phyloP scores from a whole-genome alignment of 345 rosid species.

The Streptanthus diversifolius region DNA sequence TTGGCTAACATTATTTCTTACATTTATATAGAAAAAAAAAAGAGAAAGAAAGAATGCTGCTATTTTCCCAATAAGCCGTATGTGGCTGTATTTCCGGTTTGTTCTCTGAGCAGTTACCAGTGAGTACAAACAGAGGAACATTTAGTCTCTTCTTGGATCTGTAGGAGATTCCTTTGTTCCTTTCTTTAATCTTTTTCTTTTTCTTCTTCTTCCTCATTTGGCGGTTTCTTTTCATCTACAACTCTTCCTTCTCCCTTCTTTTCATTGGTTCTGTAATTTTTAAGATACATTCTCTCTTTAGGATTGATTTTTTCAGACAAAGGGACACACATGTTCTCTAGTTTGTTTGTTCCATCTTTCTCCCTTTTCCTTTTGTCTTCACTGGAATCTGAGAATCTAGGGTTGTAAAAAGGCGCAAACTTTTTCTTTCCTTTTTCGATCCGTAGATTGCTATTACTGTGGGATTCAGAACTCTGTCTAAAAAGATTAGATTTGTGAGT shows the following conservation, averaged over 20 bases:
- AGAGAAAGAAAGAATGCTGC: slow-evolving; percentile 14
- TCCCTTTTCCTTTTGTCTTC: not conserved
- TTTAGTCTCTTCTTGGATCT: slow-evolving; percentile 54
- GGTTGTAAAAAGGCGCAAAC: slow-evolving; percentile 29
- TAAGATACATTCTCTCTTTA: slow-evolving; percentile 23
- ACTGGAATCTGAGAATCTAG: slow-evolving; percentile 34
- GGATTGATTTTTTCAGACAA: slow-evolving; percentile 23
- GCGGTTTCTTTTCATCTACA: slow-evolving; percentile 19
- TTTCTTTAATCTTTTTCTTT: slow-evolving; percentile 11
- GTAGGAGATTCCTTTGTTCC: slow-evolving; percentile 37
- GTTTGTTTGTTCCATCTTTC: slow-evolving; percentile 4
- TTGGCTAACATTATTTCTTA: not conserved
- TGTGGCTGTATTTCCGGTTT: slow-evolving; percentile 40
- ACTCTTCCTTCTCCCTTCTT: not conserved
- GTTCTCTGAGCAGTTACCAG: slow-evolving; percentile 36
- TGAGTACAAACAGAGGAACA: slow-evolving; percentile 26
- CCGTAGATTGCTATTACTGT: slow-evolving; percentile 13
- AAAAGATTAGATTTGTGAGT: not conserved
- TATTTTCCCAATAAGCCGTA: slow-evolving; percentile 29
- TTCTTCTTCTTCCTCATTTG: slow-evolving; percentile 24
- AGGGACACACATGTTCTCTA: slow-evolving; percentile 18
- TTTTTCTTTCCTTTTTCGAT: slow-evolving; percentile 22
- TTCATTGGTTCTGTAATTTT: slow-evolving; percentile 28
- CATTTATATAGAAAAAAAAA: not conserved
- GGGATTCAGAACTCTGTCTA: slow-evolving; percentile 7